Percentiles rank a stretch among this genome's conserved stretches.
Evolutionary conservation across 164 flowering plant species (phyloP).

Genomic region (Cinnamomum micranthum): DNA sequence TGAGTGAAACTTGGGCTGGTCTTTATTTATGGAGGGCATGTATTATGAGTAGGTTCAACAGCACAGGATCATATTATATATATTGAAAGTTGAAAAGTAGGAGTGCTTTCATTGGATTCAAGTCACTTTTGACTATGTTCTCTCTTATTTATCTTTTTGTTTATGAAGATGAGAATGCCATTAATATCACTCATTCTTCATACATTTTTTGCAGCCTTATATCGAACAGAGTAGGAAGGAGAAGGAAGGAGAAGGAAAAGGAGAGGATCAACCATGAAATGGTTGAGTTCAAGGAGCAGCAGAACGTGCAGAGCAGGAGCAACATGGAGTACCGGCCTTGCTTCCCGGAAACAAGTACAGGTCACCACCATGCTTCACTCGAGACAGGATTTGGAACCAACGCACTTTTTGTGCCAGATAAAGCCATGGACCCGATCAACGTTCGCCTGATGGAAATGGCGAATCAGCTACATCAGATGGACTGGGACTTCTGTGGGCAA

Average conservation of each 20-base stretch:
- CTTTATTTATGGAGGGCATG: too few relatives aligned
- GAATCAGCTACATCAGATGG: slow-evolving; percentile 2
- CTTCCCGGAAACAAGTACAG: slow-evolving; percentile 2
- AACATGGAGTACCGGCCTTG: background rate
- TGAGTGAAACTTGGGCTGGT: too few relatives aligned
- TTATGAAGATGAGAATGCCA: background rate
- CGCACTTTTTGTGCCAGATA: slow-evolving; percentile 7
- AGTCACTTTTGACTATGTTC: too few relatives aligned
- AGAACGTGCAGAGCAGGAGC: slow-evolving; percentile 2
- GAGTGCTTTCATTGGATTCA: too few relatives aligned
- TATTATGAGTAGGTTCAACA: too few relatives aligned
- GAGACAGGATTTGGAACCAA: slow-evolving; percentile 6
- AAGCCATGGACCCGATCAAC: slow-evolving; percentile 10
- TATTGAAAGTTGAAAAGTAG: too few relatives aligned
- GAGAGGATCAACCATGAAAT: slow-evolving; percentile 28
- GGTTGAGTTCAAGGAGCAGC: slow-evolving; percentile 17
- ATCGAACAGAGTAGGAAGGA: slow-evolving; percentile 5
- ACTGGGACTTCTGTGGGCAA: slow-evolving; percentile 12
- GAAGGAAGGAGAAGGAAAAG: background rate
- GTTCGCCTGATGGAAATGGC: slow-evolving; percentile 12
- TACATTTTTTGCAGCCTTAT: background rate
- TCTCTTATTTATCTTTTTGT: too few relatives aligned
- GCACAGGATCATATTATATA: too few relatives aligned
- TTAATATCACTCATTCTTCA: background rate
- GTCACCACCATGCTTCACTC: slow-evolving; percentile 11